phyloP scores from a whole-genome alignment of 345 rosid genomes.

The Lepidium aucheri region DNA sequence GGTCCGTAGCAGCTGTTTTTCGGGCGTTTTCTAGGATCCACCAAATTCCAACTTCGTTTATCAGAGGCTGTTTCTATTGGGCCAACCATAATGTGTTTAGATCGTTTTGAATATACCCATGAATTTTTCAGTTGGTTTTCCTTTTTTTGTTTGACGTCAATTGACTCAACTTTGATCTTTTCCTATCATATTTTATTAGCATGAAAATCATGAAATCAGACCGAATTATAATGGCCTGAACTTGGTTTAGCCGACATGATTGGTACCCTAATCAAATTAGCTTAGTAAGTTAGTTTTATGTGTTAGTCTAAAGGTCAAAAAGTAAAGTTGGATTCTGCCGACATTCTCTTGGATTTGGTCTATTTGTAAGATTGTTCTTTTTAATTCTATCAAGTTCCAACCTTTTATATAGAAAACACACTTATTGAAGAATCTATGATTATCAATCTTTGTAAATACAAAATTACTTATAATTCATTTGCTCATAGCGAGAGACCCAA shows the following conservation, averaged over 20 bases:
- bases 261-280: background rate
- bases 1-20: too few relatives aligned
- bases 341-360: constrained; percentile 23
- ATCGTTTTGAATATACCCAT: background rate
- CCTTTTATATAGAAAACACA: constrained; percentile 1
- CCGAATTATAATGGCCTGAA: background rate
- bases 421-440: constrained; percentile 8
- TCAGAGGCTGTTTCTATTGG: background rate
- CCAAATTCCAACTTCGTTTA: too few relatives aligned
- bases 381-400: background rate
- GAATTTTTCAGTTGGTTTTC: background rate
- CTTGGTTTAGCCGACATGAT: constrained; percentile 6
- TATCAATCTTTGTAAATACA: background rate
- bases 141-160: background rate
- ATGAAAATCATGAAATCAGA: background rate
- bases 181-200: background rate
- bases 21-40: too few relatives aligned
- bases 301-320: constrained; percentile 13
- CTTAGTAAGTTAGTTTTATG: background rate
- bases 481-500: constrained; percentile 13
- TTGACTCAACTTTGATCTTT: background rate
- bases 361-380: background rate
- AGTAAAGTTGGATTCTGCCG: constrained; percentile 24
- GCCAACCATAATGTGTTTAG: background rate
- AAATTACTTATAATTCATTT: constrained; percentile 2